Evolutionary conservation across 306 rosid species (phyloP), one percentile per base, ranked within the genome.

Genomic region (Quercus bicolor): DNA sequence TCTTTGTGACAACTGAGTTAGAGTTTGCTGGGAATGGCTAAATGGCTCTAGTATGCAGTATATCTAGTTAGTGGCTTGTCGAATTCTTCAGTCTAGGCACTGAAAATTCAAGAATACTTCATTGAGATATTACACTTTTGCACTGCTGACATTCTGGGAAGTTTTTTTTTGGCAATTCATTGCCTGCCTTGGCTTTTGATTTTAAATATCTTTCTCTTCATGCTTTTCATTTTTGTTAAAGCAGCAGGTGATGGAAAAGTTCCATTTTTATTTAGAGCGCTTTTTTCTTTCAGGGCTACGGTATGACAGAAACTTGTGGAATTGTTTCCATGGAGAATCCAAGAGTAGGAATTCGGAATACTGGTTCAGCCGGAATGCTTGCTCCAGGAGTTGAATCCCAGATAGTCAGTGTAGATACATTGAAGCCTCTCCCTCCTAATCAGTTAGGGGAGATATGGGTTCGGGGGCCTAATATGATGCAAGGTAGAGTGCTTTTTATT

Each of bases 301-400:
- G 98, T 77, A 91, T 95, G 98, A 95, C 98, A 10, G 98, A 95
- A 85, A 92, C 98, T 40, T 88, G 91, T 85, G 98, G 94, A 48
- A 51, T 91, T 80, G 81, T 84, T 73, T 80, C 98, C 1, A 0
- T 86, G 78, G 98, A 95, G 82, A 86, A 75, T 75, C 0, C 80
- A 24, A 78, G 60, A 75, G 52, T 68, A n/a, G 98, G 96, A 52
- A 26, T 51, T 76, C 91, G 96, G 60, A 74, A 91, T 68, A 60
- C 81, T 19, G 98, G 98, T 48, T 89, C 98, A 4, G 69, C 97
- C 0, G 98, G 98, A 72, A 79, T 53, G 51, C 96, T 95, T 70
- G 90, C 31, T 70, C 40, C 96, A 0, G 98, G 98, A 59, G 82
- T 95, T 68, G 98, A 95, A 78, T 85, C 90, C 74, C 95, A 86